These are phyloP conservation scores for Epichloe baconii DNA, from an alignment of 2,329 filamentous ascomycete genomes.

Conservation along the genomic window DNA sequence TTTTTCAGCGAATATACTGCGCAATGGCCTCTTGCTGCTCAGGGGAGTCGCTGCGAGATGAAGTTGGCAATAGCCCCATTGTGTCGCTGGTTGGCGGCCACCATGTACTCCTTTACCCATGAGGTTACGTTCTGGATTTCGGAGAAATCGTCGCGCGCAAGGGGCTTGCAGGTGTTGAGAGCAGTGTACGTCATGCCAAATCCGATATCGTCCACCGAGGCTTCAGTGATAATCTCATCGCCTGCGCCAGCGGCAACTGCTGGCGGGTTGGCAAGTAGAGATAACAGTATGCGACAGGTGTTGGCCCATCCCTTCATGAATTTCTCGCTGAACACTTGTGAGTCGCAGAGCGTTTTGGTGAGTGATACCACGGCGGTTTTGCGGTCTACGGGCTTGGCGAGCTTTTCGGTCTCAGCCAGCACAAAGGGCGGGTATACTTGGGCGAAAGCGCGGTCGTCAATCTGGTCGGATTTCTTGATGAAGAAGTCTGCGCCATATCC, in stretches of 20 bases:
- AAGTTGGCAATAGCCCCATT: constrained; percentile 57
- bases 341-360: constrained; percentile 83
- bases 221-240: constrained; percentile 69
- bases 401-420: constrained; percentile 76
- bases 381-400: constrained; percentile 76
- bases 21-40: constrained; percentile 43
- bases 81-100: constrained; percentile 62
- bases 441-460: constrained; percentile 70
- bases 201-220: constrained; percentile 86
- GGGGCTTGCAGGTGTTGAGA: constrained; percentile 76
- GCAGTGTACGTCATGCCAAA: constrained; percentile 93
- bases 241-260: constrained; percentile 48
- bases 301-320: constrained; percentile 85
- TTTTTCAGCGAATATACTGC: constrained; percentile 32
- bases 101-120: constrained; percentile 74
- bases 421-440: constrained; percentile 80
- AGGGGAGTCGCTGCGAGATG: constrained; percentile 57
- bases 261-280: constrained; percentile 80
- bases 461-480: constrained; percentile 66
- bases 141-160: constrained; percentile 67
- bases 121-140: constrained; percentile 69
- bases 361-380: constrained; percentile 90
- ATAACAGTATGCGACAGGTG: constrained; percentile 79
- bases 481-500: constrained; percentile 91
- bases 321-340: constrained; percentile 64